These are phyloP conservation scores for Syzygium jambos DNA, from an alignment of 345 rosid genomes.

Conservation along the genomic window DNA sequence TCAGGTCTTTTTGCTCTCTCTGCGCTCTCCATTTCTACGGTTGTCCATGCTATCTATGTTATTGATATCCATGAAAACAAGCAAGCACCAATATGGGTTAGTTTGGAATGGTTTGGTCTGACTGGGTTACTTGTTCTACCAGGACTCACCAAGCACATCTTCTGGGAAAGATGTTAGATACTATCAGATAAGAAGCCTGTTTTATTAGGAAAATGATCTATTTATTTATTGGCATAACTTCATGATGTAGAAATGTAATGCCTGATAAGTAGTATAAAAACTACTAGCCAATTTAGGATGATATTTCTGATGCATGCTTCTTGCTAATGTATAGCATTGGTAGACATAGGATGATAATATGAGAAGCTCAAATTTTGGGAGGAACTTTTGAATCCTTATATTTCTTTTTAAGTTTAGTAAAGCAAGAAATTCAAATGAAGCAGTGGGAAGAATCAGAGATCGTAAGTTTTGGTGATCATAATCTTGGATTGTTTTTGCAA, in stretches of 20 bases:
- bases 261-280: background rate
- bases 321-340: background rate
- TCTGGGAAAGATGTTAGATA: background rate
- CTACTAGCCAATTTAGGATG: background rate
- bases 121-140: background rate
- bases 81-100: background rate
- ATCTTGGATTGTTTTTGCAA: background rate
- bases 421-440: background rate
- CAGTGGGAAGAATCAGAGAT: background rate
- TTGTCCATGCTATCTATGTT: background rate
- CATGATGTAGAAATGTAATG: background rate
- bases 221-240: background rate
- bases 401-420: background rate
- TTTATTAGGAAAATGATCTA: background rate
- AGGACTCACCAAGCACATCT: background rate
- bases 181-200: background rate
- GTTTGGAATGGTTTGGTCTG: background rate
- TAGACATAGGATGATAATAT: background rate
- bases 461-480: background rate
- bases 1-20: conserved; percentile 27
- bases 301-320: background rate
- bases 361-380: background rate
- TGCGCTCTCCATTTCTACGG: background rate
- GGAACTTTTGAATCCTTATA: background rate
- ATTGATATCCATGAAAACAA: background rate